phyloP scores from a whole-genome alignment of 768 basidiomycete species.

The Hortiboletus flavorubellus region DNA sequence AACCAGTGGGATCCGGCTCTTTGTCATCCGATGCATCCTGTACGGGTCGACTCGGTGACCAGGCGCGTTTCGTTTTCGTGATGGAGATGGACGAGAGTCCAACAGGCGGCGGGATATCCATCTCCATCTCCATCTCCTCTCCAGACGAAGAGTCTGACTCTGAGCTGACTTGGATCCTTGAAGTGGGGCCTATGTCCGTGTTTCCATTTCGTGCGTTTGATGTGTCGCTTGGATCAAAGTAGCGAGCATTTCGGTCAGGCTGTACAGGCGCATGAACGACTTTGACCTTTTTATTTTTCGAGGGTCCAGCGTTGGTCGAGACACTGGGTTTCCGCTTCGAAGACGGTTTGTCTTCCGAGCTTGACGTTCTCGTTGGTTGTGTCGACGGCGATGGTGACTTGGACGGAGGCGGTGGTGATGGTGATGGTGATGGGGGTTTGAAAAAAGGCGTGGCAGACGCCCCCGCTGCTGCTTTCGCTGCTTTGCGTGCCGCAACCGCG shows the following conservation, averaged over 20 bases:
- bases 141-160: constrained; percentile 25
- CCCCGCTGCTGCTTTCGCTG: constrained; percentile 38
- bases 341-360: constrained; percentile 19
- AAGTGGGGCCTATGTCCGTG: constrained; percentile 31
- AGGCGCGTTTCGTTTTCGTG: constrained; percentile 37
- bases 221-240: constrained; percentile 34
- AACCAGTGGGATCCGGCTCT: constrained; percentile 18
- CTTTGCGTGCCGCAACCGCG: constrained; percentile 70
- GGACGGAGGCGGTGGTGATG: constrained; percentile 5
- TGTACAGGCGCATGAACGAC: constrained; percentile 27
- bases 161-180: constrained; percentile 34
- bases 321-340: constrained; percentile 46
- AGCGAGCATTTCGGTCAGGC: constrained; percentile 20
- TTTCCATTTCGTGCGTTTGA: constrained; percentile 29
- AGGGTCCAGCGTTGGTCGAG: constrained; percentile 18
- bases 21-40: constrained; percentile 50
- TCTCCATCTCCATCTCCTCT: constrained; percentile 11
- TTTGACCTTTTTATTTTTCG: constrained; percentile 31
- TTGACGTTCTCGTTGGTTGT: constrained; percentile 1
- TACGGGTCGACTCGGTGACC: constrained; percentile 58
- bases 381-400: constrained; percentile 10
- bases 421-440: not conserved
- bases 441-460: constrained; percentile 12
- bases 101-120: constrained; percentile 15
- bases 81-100: constrained; percentile 12